phyloP scores from a whole-genome alignment of 805 yeast genomes.

The Naumovozyma dairenensis region DNA sequence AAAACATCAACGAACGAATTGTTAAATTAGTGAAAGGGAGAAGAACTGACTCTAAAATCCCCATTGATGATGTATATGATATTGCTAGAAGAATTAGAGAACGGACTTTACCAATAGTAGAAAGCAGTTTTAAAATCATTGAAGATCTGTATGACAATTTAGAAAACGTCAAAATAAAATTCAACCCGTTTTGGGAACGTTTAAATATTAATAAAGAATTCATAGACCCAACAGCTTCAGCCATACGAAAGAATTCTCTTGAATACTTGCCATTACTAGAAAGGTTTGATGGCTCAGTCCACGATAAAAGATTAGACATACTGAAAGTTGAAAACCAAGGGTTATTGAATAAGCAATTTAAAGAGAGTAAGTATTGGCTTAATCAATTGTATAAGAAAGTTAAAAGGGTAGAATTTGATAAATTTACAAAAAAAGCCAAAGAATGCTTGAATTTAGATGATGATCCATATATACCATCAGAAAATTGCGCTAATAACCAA shows the following conservation, averaged over 20 bases:
- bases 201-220: conserved; percentile 9
- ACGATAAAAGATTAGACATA: conserved; percentile 27
- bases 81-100: conserved; percentile 4
- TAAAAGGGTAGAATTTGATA: conserved; percentile 5
- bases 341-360: conserved; percentile 6
- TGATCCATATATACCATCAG: conserved; percentile 13
- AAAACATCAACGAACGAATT: conserved; percentile 8
- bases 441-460: conserved; percentile 16
- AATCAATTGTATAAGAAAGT: conserved; percentile 3
- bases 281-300: conserved; percentile 22
- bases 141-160: conserved; percentile 8
- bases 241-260: conserved; percentile 3
- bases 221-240: conserved; percentile 5
- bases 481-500: conserved; percentile 5
- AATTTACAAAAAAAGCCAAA: conserved; percentile 3
- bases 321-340: conserved; percentile 21
- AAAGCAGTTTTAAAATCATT: conserved; percentile 8
- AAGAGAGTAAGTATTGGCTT: conserved; percentile 10
- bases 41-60: conserved; percentile 6
- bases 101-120: conserved; percentile 18
- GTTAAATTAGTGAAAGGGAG: conserved; percentile 9
- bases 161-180: conserved; percentile 5
- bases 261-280: conserved; percentile 6
- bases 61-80: conserved; percentile 7
- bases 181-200: conserved; percentile 10